Conservation (phyloP, 306 rosid genomes). For the Geum urbanum region DNA sequence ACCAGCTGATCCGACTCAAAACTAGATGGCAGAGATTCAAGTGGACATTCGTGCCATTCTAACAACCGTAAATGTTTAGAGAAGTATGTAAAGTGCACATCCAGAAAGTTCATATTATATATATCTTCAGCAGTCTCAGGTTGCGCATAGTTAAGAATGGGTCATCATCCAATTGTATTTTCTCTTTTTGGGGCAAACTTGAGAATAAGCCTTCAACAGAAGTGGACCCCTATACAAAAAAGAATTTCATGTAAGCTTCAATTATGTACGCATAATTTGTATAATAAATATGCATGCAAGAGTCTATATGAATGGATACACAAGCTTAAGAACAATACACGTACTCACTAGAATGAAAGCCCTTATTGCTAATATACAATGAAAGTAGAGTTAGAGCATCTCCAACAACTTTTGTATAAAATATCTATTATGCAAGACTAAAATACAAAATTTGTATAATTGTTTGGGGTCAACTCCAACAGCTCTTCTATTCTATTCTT, state of each 20-base stretch:
- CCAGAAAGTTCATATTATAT: background rate
- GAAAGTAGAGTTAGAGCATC: too few relatives aligned
- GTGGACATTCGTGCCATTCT: background rate
- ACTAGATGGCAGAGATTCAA: background rate
- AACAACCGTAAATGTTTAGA: background rate
- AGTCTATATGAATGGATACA: background rate
- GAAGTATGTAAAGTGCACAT: background rate
- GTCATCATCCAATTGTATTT: background rate
- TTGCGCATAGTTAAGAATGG: background rate
- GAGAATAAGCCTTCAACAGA: conserved; percentile 17
- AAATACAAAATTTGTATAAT: too few relatives aligned
- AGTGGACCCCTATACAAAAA: conserved; percentile 15
- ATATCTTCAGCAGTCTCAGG: background rate
- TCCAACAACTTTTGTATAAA: too few relatives aligned
- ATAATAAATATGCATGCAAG: too few relatives aligned
- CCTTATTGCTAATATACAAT: too few relatives aligned
- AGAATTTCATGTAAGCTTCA: background rate
- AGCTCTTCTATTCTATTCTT: too few relatives aligned
- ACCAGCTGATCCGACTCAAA: background rate
- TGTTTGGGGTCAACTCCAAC: too few relatives aligned
- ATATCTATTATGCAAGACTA: too few relatives aligned
- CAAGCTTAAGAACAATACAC: background rate
- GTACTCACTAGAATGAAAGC: too few relatives aligned
- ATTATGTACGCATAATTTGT: background rate
- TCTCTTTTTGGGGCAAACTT: background rate